Evolutionary conservation across 768 basidiomycete genomes (phyloP).

Genomic region (Agaricus sinodeliciosus): DNA sequence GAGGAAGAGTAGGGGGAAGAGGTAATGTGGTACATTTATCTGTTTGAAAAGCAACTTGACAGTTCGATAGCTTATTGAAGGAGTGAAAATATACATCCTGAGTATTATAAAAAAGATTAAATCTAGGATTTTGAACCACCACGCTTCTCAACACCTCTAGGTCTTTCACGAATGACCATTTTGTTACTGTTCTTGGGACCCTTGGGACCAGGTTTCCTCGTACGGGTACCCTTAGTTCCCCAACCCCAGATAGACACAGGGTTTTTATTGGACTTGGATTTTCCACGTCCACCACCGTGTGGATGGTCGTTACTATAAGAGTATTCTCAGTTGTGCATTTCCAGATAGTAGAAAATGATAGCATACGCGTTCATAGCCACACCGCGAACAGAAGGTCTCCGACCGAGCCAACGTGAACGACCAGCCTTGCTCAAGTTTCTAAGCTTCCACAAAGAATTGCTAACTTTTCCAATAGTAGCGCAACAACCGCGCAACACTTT

Average conservation of each 20-base stretch:
- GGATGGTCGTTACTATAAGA: slow-evolving; percentile 73
- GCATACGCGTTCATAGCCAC: slow-evolving; percentile 94
- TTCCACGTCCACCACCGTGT: slow-evolving; percentile 97
- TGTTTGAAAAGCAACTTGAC: background rate
- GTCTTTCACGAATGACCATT: slow-evolving; percentile 82
- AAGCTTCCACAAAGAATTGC: slow-evolving; percentile 87
- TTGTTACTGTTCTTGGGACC: slow-evolving; percentile 88
- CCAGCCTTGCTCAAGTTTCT: slow-evolving; percentile 89
- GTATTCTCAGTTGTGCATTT: background rate
- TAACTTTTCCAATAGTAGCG: slow-evolving; percentile 88
- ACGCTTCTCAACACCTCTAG: slow-evolving; percentile 58
- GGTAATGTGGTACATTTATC: slow-evolving; percentile 1
- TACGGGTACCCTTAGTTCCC: slow-evolving; percentile 88
- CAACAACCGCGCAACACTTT: slow-evolving; percentile 74
- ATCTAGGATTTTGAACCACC: slow-evolving; percentile 27
- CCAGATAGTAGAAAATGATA: slow-evolving; percentile 1
- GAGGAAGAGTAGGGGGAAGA: slow-evolving; percentile 16
- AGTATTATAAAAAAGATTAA: slow-evolving; percentile 10
- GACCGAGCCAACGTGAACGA: slow-evolving; percentile 78
- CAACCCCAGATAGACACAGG: slow-evolving; percentile 91
- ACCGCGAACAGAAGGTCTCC: slow-evolving; percentile 83
- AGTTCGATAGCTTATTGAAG: background rate
- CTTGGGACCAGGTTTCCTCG: slow-evolving; percentile 87
- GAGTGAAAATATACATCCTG: too few species aligned
- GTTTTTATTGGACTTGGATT: slow-evolving; percentile 94